Evolutionary conservation across 169 alveolate genomes (phyloP).

Genomic region (Eimeria acervulina): DNA sequence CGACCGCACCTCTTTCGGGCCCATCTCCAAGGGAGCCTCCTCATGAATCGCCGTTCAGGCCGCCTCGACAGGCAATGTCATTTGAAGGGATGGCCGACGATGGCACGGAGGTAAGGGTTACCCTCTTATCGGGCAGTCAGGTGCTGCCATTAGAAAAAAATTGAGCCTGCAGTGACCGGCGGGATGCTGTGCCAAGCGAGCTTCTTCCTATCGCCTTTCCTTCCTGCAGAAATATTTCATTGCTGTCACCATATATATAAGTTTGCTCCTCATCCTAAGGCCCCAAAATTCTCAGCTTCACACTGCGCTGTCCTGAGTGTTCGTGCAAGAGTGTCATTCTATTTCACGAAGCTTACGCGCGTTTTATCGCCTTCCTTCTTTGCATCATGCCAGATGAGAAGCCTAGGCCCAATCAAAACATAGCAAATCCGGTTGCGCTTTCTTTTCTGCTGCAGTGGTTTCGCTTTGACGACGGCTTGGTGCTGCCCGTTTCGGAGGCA

Average conservation of each 20-base stretch:
- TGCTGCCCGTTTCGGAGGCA: constrained; percentile 62
- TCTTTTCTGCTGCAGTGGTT: constrained; percentile 61
- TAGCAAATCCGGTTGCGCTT: background rate
- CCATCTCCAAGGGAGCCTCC: constrained; percentile 11
- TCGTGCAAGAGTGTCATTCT: background rate
- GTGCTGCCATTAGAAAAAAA: background rate
- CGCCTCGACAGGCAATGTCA: constrained; percentile 7
- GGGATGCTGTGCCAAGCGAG: background rate
- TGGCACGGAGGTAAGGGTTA: constrained; percentile 40
- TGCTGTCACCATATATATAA: background rate
- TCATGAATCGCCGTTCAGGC: constrained; percentile 26
- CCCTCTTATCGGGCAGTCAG: background rate
- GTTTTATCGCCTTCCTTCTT: background rate
- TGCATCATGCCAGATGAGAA: background rate
- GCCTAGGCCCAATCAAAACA: background rate
- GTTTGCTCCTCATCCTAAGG: background rate
- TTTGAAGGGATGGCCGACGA: constrained; percentile 37
- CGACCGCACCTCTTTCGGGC: constrained; percentile 26
- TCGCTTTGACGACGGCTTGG: constrained; percentile 73
- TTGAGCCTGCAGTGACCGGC: background rate
- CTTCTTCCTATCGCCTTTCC: background rate
- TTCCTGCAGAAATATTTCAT: background rate
- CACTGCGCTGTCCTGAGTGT: background rate
- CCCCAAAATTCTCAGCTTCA: background rate
- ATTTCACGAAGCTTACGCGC: background rate